Evolutionary conservation across 2,329 filamentous ascomycete genomes (phyloP), one percentile per base, ranked within the genome.

Genomic region (Claviceps maximensis): DNA sequence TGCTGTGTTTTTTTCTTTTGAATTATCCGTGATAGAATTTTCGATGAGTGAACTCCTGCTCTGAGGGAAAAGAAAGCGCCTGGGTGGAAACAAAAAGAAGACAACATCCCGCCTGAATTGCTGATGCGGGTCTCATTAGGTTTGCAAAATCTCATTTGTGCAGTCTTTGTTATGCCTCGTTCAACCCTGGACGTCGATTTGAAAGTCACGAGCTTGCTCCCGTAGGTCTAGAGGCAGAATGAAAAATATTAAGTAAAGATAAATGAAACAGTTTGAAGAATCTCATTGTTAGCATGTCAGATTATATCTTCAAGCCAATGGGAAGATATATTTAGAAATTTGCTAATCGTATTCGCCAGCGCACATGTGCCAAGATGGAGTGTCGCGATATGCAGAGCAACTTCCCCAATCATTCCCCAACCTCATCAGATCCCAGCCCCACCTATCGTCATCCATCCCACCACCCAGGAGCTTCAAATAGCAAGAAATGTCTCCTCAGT

Each of bases 391-490:
- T 10, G 19, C 47, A 48, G 19, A 25, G 31, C 47, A 48, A 42
- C 23, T 31, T 29, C 25, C 46, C 49, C 44, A 52, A 47, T 29
- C 27, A 41, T 3, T 33, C 31, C 36, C 15, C 13, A 42, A 17
- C n/a, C 15, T n/a, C 44, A 5, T 47, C 44, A 36, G 31, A 27
- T 21, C 41, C 41, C 21, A 41, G 48, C 42, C 52, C 47, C 46
- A 49, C 50, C 40, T 31, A 55, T 52, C 50, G 47, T 50, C 53
- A 47, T 53, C 21, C 50, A 55, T 44, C 47, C 41, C 49, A 49
- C 38, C 49, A 46, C 41, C 27, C 38, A 45, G 29, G 44, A 21
- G 25, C 53, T 45, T 17, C 29, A 33, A 15, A 33, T 27, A 33
- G 12, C 31, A 49, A 51, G 36, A 40, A 31, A 51, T 55, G 51